Conservation (phyloP, 352 stramenopile species). For the Pythium graminicola region DNA sequence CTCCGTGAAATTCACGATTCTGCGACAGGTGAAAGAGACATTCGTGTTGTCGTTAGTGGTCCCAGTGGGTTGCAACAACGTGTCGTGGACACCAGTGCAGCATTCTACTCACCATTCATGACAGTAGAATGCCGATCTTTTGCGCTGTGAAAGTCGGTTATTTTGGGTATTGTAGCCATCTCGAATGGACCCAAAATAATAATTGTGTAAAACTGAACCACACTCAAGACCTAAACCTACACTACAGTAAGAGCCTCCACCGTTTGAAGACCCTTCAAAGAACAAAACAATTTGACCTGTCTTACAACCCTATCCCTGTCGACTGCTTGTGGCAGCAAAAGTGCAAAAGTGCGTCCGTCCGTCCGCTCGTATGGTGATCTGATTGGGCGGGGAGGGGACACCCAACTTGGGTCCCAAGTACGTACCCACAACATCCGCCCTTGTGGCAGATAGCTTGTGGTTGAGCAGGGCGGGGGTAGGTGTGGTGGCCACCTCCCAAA, state of each 20-base stretch:
- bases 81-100: conserved; percentile 1
- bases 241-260: no score
- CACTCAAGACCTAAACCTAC: no score
- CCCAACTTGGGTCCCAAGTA: no score
- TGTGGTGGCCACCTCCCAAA: no score
- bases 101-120: conserved; percentile 10
- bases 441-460: no score
- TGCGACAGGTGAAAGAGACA: background rate
- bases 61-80: conserved; percentile 15
- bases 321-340: no score
- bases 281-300: no score
- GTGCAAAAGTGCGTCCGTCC: background rate
- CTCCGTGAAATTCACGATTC: conserved; percentile 10
- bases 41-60: conserved; percentile 20
- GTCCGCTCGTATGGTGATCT: background rate
- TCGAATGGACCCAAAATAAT: background rate
- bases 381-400: conserved; percentile 20
- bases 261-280: no score
- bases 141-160: conserved; percentile 8
- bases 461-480: no score
- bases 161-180: conserved; percentile 10
- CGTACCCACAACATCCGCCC: conserved; percentile 14
- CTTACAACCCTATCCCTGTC: no score
- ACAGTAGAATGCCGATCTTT: conserved; percentile 23
- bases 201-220: background rate